phyloP scores from a whole-genome alignment of 148 eudicot species.

The Chenopodium quinoa region DNA sequence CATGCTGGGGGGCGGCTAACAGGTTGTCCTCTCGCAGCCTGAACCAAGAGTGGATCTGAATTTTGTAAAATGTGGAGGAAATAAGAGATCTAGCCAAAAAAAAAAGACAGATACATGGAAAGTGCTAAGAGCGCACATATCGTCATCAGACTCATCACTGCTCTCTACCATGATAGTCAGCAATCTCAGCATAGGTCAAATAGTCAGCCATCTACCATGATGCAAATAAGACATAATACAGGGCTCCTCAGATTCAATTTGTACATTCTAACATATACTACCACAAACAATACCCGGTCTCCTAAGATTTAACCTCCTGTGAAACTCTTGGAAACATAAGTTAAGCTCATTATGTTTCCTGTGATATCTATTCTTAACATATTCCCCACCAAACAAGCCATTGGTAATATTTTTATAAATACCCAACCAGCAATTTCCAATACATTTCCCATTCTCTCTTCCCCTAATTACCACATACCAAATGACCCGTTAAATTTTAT shows the following conservation, averaged over 20 bases:
- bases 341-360: not conserved
- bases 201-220: not conserved
- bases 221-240: not conserved
- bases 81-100: not conserved
- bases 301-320: not conserved
- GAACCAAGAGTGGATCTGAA: constrained; percentile 84
- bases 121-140: not conserved
- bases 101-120: not conserved
- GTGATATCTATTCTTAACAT: no score
- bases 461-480: no score
- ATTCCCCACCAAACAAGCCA: no score
- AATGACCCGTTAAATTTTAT: no score
- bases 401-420: no score
- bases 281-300: not conserved
- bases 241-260: not conserved
- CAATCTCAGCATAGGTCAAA: not conserved
- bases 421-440: no score
- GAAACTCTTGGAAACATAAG: no score
- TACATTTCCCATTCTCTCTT: no score
- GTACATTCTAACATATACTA: not conserved
- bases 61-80: constrained; percentile 5
- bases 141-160: no score
- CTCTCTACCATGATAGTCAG: no score
- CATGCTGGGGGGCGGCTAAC: constrained; percentile 95
- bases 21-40: constrained; percentile 83